A percentile compares a stretch with the other conserved stretches of the same genome.
Conservation (phyloP, 305 asterid species). For the Fraxinus sp. region DNA sequence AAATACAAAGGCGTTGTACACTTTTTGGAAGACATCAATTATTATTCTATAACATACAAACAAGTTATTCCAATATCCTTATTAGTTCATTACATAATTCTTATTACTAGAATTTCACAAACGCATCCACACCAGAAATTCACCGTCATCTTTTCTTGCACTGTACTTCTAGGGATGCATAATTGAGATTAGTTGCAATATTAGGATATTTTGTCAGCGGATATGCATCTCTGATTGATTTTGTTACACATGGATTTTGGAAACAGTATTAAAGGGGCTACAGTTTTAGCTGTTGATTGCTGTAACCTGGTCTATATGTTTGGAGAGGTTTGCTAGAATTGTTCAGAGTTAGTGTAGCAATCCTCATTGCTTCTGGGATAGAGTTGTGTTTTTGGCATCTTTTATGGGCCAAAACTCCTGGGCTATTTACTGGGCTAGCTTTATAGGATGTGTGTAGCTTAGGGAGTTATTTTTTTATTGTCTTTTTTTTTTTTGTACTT, state of each 20-base stretch:
- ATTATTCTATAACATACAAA: not conserved
- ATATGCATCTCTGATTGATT: not conserved
- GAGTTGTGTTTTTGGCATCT: not conserved
- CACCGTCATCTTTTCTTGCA: not conserved
- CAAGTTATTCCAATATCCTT: too few species aligned
- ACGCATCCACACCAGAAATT: not conserved
- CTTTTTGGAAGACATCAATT: not conserved
- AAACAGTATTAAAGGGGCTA: not conserved
- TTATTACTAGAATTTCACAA: not conserved
- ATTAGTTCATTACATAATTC: not conserved
- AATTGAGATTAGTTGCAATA: not conserved
- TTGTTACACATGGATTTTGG: not conserved
- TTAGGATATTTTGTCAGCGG: not conserved
- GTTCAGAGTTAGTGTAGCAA: not conserved
- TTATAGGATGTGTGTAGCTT: not conserved
- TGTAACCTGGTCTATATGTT: not conserved
- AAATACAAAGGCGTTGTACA: not conserved
- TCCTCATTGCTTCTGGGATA: not conserved
- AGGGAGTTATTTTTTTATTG: not conserved
- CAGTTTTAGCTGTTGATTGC: not conserved
- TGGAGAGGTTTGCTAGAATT: not conserved
- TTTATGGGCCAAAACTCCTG: not conserved
- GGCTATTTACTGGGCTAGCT: not conserved
- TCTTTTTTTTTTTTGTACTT: not conserved
- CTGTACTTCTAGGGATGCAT: not conserved